Evolutionary conservation across 208 protist species (phyloP), one percentile per base, ranked within the genome.

Genomic region (Leishmania guyanensis): DNA sequence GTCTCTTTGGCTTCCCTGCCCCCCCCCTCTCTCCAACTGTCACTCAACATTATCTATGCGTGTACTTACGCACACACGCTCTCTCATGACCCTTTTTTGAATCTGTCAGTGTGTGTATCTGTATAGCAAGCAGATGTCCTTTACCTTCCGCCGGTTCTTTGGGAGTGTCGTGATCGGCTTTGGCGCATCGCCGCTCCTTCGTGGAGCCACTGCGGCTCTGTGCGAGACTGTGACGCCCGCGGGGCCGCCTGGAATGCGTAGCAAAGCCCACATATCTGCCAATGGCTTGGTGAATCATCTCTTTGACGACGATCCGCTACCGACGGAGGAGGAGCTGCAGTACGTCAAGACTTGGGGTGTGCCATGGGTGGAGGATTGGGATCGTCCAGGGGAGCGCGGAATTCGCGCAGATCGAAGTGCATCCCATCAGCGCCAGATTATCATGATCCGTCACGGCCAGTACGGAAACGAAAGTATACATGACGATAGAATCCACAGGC

Each of bases 391-490:
- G 43, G 62, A 80, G 26, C 82, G 86, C 33, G 75, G 81, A 70
- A 80, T 80, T 26, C 48, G 74, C 26, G 65, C 33, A 29, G 77
- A 79, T 26, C 66, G 74, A 51, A 75, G 77, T 50, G 50, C 86
- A 1, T 78, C 75, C 12, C 5, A 79, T 33, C 82, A 86, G 53
- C 89, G 92, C 0, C 92, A 93, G 77, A 86, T 97, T 51, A 72
- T 97, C 33, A 79, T 97, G 36, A 90, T 97, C n/a, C 90, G 94
- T 26, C 94, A 97, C 81, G 94, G 94, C 6, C 92, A 97, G 80
- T 97, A 97, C 87, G 70, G 87, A 43, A 94, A 92, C 58, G 86
- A 91, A 56, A 69, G 46, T 36, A 1, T 8, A 10, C 26, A 87
- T 46, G 87, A 91, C 79, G 89, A 94, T 80, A 73, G 12, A 9